Conservation (phyloP, 306 rosid genomes). For the Rosa persica region DNA sequence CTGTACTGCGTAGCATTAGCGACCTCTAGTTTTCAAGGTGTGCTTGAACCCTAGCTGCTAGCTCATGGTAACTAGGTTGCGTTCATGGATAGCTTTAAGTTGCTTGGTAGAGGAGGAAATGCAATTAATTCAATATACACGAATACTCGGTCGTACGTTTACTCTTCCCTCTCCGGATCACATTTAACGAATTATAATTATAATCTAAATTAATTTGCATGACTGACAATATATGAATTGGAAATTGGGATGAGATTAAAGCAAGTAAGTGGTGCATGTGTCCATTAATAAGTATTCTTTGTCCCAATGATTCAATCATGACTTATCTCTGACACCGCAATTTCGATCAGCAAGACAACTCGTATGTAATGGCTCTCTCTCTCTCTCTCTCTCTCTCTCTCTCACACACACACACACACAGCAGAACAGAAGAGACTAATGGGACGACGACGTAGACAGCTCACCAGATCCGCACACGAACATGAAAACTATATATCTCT, state of each 20-base stretch:
- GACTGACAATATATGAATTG: not conserved
- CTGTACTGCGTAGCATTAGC: too few species aligned
- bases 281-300: slow-evolving; percentile 27
- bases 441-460: slow-evolving; percentile 16
- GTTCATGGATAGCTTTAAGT: not conserved
- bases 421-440: slow-evolving; percentile 23
- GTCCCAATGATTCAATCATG: slow-evolving; percentile 74
- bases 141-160: not conserved
- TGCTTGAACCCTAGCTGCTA: not conserved
- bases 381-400: not conserved
- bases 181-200: not conserved
- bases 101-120: not conserved
- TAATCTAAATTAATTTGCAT: not conserved
- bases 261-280: slow-evolving; percentile 4
- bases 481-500: not conserved
- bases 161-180: not conserved
- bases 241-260: slow-evolving; percentile 10
- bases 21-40: too few species aligned
- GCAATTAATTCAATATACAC: too few species aligned
- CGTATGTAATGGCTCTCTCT: slow-evolving; percentile 18
- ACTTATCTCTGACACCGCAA: slow-evolving; percentile 42
- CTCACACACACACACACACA: not conserved
- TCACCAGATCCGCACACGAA: slow-evolving; percentile 1
- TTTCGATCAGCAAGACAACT: slow-evolving; percentile 41
- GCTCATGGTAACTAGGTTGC: not conserved